Percentiles rank a stretch among this genome's conserved stretches.
Conservation (phyloP, 2,329 filamentous ascomycete genomes). For the Drechslerella dactyloides region DNA sequence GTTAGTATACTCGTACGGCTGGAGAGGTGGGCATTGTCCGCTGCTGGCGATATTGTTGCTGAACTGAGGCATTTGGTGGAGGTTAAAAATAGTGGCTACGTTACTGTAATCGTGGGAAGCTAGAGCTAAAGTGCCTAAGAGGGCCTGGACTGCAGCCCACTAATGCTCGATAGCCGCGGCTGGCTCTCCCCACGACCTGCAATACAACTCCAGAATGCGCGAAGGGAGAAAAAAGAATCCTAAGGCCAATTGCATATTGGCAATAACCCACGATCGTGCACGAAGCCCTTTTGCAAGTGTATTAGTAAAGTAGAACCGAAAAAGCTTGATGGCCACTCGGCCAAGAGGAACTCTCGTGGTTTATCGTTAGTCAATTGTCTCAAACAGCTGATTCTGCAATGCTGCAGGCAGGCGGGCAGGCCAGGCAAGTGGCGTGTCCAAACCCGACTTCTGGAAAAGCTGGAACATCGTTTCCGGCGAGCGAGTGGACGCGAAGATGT, state of each 20-base stretch:
- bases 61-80: neutral
- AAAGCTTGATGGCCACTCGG: neutral
- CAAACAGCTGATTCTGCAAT: constrained; percentile 1
- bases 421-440: constrained; percentile 1
- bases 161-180: neutral
- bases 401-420: neutral
- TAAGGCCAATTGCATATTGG: no score
- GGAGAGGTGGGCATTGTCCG: neutral
- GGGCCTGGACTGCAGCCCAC: neutral
- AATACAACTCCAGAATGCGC: no score
- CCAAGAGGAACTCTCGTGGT: constrained; percentile 3
- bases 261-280: no score
- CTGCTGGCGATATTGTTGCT: neutral
- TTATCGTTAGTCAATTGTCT: constrained; percentile 13
- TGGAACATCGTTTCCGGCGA: constrained; percentile 1
- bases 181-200: neutral
- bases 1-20: neutral
- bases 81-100: constrained; percentile 42
- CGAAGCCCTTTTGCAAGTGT: no score
- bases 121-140: neutral
- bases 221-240: no score
- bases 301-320: neutral
- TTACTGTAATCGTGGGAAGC: neutral
- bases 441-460: constrained; percentile 5
- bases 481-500: constrained; percentile 12